Evolutionary conservation across 768 basidiomycete genomes (phyloP).

Genomic region (Zangia roseola): DNA sequence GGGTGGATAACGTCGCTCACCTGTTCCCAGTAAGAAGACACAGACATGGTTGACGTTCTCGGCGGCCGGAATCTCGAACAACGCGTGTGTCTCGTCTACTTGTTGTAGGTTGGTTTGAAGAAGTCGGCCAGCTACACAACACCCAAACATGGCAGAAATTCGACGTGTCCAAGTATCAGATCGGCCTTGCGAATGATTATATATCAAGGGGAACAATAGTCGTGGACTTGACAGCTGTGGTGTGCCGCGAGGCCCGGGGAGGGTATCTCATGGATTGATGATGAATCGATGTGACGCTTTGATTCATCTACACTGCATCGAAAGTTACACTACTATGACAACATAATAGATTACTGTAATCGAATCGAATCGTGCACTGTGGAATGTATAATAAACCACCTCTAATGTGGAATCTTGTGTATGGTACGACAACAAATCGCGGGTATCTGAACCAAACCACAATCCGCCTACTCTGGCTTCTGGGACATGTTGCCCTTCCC

Average conservation of each 20-base stretch:
- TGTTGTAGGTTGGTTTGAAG: constrained; percentile 80
- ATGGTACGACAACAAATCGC: constrained; percentile 7
- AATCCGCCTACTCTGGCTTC: constrained; percentile 29
- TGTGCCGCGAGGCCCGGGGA: constrained; percentile 1
- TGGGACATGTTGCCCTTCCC: constrained; percentile 33
- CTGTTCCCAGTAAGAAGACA: constrained; percentile 78
- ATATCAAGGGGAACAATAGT: neutral
- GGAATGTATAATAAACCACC: neutral
- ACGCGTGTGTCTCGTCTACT: constrained; percentile 79
- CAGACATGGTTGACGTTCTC: constrained; percentile 81
- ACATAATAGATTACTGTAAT: too few relatives aligned
- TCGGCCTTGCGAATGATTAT: neutral
- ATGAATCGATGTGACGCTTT: too few relatives aligned
- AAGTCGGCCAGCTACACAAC: constrained; percentile 73
- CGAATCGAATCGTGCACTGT: too few relatives aligned
- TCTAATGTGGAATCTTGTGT: constrained; percentile 14
- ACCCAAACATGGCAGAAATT: constrained; percentile 63
- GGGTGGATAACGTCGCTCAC: constrained; percentile 37
- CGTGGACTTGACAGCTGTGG: neutral
- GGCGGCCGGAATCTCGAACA: constrained; percentile 72
- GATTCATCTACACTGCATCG: too few relatives aligned
- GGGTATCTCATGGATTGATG: constrained; percentile 14
- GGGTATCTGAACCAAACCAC: constrained; percentile 13
- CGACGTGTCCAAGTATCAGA: neutral
- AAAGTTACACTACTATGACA: too few relatives aligned